Conservation (phyloP, 2,329 filamentous ascomycete species). For the Pseudocercospora fuligena region DNA sequence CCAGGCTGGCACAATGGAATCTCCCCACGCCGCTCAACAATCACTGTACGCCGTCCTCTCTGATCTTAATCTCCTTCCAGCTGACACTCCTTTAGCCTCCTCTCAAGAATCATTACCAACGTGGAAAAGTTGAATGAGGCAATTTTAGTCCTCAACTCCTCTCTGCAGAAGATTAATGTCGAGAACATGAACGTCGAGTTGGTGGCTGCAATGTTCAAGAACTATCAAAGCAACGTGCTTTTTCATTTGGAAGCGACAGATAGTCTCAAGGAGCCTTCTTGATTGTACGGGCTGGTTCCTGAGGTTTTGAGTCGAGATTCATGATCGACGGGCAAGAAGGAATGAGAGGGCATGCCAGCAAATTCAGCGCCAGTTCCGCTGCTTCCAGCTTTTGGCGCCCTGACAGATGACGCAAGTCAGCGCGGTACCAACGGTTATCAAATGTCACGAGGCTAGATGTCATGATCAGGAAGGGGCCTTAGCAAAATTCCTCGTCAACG, state of each 20-base stretch:
- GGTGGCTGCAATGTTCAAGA: constrained; percentile 99
- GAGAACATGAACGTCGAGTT: constrained; percentile 99
- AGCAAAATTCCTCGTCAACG: no score
- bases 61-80: no score
- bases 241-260: constrained; percentile 79
- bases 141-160: constrained; percentile 89
- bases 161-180: constrained; percentile 95
- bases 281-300: constrained; percentile 1
- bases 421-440: no score
- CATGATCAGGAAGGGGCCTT: no score
- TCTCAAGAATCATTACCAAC: constrained; percentile 95
- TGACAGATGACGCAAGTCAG: no score
- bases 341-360: no score
- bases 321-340: no score
- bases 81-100: no score
- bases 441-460: no score
- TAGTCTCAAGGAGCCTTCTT: constrained; percentile 35
- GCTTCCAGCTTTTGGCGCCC: no score
- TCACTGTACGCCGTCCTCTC: constrained; percentile 58
- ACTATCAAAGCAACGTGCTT: constrained; percentile 96
- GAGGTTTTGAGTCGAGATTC: no score
- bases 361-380: no score
- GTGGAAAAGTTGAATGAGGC: constrained; percentile 98
- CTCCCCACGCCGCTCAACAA: constrained; percentile 97
- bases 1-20: constrained; percentile 65